Conservation (phyloP, 805 yeast genomes). For the Schwanniomyces vanrijiae region DNA sequence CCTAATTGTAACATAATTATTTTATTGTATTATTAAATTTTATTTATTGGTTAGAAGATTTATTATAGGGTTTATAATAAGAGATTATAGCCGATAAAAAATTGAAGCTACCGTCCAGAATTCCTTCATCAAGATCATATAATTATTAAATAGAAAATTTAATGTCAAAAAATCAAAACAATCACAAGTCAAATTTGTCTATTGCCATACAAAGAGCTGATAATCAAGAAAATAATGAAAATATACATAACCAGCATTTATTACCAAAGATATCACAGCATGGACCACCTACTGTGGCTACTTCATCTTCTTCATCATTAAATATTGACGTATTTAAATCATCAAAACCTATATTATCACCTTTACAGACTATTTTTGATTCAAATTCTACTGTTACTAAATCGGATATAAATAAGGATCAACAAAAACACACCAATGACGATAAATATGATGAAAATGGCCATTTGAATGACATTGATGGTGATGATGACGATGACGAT, state of each 20-base stretch:
- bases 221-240: conserved; percentile 12
- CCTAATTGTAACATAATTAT: conserved; percentile 1
- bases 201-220: conserved; percentile 44
- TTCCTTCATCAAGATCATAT: background rate
- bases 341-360: conserved; percentile 36
- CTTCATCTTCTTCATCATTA: conserved; percentile 31
- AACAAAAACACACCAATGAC: conserved; percentile 3
- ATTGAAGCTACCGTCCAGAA: background rate
- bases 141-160: conserved; percentile 1
- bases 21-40: background rate
- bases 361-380: conserved; percentile 36
- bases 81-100: background rate
- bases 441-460: conserved; percentile 5
- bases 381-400: conserved; percentile 9
- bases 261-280: conserved; percentile 24
- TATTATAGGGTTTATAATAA: background rate
- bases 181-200: conserved; percentile 39
- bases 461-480: conserved; percentile 7
- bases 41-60: background rate
- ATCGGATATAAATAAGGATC: conserved; percentile 4
- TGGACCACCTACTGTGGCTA: conserved; percentile 28
- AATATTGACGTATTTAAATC: conserved; percentile 15
- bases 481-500: conserved; percentile 20
- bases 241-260: conserved; percentile 14
- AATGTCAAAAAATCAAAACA: conserved; percentile 16